phyloP scores from a whole-genome alignment of 345 rosid species.

The Zanthoxylum bungeanum region DNA sequence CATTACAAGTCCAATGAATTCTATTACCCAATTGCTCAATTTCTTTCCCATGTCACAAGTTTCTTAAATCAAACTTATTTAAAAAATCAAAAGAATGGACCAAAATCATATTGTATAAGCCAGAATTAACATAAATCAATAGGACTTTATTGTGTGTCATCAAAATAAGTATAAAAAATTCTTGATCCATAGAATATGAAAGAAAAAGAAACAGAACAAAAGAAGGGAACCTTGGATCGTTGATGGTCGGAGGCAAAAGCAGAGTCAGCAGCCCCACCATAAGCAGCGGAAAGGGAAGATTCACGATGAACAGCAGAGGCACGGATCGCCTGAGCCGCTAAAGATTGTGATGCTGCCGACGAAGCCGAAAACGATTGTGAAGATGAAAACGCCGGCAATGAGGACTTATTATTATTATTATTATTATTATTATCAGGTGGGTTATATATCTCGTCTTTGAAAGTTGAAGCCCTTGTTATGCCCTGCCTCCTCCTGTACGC shows the following conservation, averaged over 20 bases:
- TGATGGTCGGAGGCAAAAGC: constrained; percentile 24
- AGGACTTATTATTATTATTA: constrained; percentile 13
- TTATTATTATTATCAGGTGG: constrained; percentile 27
- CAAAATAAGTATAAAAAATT: neutral
- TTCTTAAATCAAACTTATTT: neutral
- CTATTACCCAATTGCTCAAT: neutral
- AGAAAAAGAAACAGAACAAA: neutral
- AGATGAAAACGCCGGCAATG: constrained; percentile 26
- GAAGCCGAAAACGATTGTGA: constrained; percentile 36
- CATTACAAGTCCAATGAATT: neutral
- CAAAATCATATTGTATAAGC: neutral
- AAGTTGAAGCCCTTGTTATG: constrained; percentile 63
- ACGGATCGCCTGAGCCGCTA: constrained; percentile 88
- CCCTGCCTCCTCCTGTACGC: constrained; percentile 97
- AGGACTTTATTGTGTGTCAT: neutral
- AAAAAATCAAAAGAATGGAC: neutral
- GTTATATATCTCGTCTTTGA: constrained; percentile 64
- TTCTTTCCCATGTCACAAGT: neutral
- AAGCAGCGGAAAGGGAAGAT: constrained; percentile 46
- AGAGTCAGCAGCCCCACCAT: constrained; percentile 17
- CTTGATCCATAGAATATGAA: neutral
- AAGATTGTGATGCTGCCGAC: constrained; percentile 31
- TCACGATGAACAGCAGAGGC: constrained; percentile 58
- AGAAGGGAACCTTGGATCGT: constrained; percentile 51
- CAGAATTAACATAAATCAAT: neutral